Evolutionary conservation across 148 eudicot species (phyloP).

Genomic region (Mesembryanthemum crystallinum): DNA sequence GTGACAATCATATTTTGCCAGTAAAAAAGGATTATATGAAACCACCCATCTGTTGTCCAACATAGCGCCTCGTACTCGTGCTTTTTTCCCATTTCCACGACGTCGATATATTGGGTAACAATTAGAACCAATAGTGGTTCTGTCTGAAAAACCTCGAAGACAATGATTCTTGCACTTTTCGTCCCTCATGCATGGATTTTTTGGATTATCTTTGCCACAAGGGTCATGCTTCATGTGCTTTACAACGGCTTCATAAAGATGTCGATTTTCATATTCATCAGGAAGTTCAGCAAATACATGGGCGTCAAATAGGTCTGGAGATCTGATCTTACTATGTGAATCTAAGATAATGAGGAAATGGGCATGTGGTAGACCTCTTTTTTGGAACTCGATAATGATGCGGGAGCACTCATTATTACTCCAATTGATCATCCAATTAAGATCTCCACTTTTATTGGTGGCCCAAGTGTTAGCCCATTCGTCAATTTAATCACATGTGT

Average conservation of each 20-base stretch:
- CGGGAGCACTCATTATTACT: no score
- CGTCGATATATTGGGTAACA: no score
- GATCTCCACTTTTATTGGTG: no score
- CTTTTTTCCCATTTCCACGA: no score
- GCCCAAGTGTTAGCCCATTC: no score
- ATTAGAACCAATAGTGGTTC: no score
- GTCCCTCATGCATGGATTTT: background rate
- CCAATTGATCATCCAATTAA: no score
- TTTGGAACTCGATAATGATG: background rate
- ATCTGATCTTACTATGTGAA: background rate
- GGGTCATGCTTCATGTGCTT: background rate
- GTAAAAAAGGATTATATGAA: background rate
- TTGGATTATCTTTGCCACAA: background rate
- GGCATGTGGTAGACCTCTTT: background rate
- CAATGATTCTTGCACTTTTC: background rate
- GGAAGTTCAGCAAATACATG: background rate
- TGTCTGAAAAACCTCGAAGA: background rate
- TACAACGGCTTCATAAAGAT: background rate
- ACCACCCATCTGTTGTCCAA: no score
- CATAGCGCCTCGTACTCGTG: no score
- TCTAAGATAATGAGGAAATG: background rate
- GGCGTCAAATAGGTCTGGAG: background rate
- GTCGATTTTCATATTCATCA: background rate
- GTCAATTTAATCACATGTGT: no score
- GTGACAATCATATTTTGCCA: background rate